Base-by-base conservation (phyloP, 805 yeast genomes). In the Yarrowia deformans region DNA sequence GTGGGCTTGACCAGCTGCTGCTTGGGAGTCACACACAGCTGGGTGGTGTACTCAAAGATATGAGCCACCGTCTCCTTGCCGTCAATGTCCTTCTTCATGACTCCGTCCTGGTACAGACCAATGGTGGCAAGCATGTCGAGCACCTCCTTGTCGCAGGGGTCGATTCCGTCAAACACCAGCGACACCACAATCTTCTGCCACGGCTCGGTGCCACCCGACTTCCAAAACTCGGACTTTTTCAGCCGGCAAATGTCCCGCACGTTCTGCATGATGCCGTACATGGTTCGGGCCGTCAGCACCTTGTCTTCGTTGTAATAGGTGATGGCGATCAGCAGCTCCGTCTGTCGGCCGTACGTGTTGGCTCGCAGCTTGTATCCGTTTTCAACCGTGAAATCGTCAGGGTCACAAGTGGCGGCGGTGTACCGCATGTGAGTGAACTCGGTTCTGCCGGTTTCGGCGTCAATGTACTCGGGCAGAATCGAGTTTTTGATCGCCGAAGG, bases 231-330 rank as follows among this genome's bases (percentile, higher is more conserved):
- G 74, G 83, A 78, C 45, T 75, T 73, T 77, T 77, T 85, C 74
- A 71, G 82, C 75, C 77, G 83, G 83, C 86, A 84, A 70, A 87
- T 82, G 73, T 87, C 87, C 70, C 88, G 83, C 71, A 87, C 84
- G 75, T 87, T 87, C 71, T 86, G 86, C 82, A 87, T 87, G 8
- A 87, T 84, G 19, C 89, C 90, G 73, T 87, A 85, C 72, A 87
- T 78, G 5, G 90, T 87, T 45, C 89, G 79, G 0, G 89, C 88
- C 52, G 87, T 81, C 64, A 88, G 78, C 48, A 83, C 79, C 76
- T 87, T 89, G 77, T 87, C 90, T 76, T 87, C 90, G 74, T 87
- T 87, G 75, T 87, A 87, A 85, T 87, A 87, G 42, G 90, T 87
- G 70, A 87, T 77, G 32, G 88, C 88, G 67, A 87, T 81, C 79